Evolutionary conservation across 2,329 filamentous ascomycete genomes (phyloP).

Genomic region (Paramyrothecium roridum): DNA sequence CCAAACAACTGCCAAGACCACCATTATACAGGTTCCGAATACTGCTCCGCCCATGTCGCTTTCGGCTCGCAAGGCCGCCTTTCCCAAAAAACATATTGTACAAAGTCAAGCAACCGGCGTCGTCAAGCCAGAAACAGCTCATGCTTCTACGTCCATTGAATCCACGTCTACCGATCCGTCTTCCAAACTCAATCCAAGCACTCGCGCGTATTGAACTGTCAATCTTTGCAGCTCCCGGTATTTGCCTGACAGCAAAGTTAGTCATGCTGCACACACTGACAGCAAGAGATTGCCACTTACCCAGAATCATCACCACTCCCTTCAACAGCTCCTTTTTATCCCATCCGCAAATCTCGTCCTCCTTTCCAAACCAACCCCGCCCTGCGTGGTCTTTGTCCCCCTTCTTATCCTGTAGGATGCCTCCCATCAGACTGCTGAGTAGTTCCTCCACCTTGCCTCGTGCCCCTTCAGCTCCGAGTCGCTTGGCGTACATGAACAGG

Average conservation of each 20-base stretch:
- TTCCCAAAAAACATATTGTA: background rate
- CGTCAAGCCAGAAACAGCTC: conserved; percentile 1
- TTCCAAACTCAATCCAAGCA: conserved; percentile 62
- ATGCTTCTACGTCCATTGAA: conserved; percentile 39
- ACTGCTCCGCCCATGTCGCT: too few relatives aligned
- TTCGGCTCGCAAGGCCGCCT: conserved; percentile 11
- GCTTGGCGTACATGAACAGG: conserved; percentile 97
- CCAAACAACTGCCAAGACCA: too few relatives aligned
- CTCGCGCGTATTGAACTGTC: conserved; percentile 88
- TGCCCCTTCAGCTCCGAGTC: conserved; percentile 84
- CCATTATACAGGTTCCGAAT: background rate
- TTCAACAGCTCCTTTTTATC: conserved; percentile 81
- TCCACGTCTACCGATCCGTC: conserved; percentile 41
- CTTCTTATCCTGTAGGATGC: conserved; percentile 58
- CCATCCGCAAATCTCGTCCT: conserved; percentile 84
- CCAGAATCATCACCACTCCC: conserved; percentile 88
- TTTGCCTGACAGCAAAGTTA: conserved; percentile 64
- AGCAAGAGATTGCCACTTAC: conserved; percentile 48
- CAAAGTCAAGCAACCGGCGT: too few relatives aligned
- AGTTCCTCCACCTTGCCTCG: conserved; percentile 91
- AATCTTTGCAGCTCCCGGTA: conserved; percentile 90
- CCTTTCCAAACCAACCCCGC: conserved; percentile 62
- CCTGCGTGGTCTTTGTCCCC: conserved; percentile 38
- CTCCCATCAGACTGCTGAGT: conserved; percentile 75
- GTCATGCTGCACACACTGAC: conserved; percentile 6